Evolutionary conservation across 345 rosid genomes (phyloP).

Genomic region (Citrus medica): DNA sequence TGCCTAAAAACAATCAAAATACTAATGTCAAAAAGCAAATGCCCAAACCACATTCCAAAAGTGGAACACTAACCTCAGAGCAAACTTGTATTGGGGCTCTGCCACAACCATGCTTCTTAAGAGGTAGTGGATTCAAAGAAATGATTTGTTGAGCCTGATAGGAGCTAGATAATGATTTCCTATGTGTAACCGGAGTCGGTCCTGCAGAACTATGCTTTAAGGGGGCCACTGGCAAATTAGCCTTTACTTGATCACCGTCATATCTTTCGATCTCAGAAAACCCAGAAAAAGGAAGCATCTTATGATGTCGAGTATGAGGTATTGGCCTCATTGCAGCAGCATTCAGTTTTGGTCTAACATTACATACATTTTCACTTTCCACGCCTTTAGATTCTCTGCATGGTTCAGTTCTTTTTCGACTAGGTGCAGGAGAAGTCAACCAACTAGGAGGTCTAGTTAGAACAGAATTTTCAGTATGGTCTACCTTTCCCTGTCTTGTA

Average conservation of each 20-base stretch:
- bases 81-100: conserved; percentile 92
- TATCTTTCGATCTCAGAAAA: conserved; percentile 67
- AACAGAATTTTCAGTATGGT: conserved; percentile 23
- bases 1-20: not conserved
- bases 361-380: conserved; percentile 57
- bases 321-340: conserved; percentile 90
- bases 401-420: conserved; percentile 59
- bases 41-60: not conserved
- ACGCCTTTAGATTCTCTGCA: conserved; percentile 44
- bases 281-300: conserved; percentile 77
- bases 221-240: conserved; percentile 53
- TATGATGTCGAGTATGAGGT: conserved; percentile 74
- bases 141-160: conserved; percentile 89
- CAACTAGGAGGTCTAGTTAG: conserved; percentile 58
- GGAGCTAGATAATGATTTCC: conserved; percentile 76
- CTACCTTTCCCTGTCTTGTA: conserved; percentile 41
- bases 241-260: conserved; percentile 71
- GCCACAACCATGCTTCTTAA: conserved; percentile 97
- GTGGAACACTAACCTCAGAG: conserved; percentile 67
- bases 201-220: conserved; percentile 55
- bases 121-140: conserved; percentile 86
- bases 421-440: conserved; percentile 83
- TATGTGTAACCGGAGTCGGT: conserved; percentile 54
- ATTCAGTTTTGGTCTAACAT: conserved; percentile 42
- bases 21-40: not conserved